These are phyloP conservation scores for Vaccinium macrocarpon DNA, from an alignment of 148 eudicot species.

Conservation along the genomic window DNA sequence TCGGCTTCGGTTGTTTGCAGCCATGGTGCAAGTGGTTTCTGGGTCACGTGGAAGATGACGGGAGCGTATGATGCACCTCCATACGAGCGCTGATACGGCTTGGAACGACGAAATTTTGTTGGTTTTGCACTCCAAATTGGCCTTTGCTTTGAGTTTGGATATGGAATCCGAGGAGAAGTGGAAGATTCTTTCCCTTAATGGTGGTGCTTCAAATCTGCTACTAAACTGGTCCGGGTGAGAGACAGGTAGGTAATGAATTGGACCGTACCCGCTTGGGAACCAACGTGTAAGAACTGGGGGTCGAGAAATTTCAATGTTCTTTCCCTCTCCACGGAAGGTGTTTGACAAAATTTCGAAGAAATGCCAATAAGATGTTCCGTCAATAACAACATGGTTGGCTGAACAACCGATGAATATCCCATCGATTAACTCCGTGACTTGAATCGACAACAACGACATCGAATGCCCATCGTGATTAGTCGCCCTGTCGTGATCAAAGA, in stretches of 20 bases:
- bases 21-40: constrained; percentile 6
- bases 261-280: constrained; percentile 23
- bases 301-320: background rate
- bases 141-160: constrained; percentile 25
- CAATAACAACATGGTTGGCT: constrained; percentile 1
- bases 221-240: constrained; percentile 25
- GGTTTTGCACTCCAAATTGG: constrained; percentile 12
- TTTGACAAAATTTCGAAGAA: constrained; percentile 21
- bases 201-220: constrained; percentile 17
- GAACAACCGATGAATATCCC: constrained; percentile 35
- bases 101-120: constrained; percentile 27
- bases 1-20: background rate
- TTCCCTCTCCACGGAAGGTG: background rate
- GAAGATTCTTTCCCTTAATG: constrained; percentile 26
- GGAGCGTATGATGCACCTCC: constrained; percentile 22
- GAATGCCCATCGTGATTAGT: constrained; percentile 28
- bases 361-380: constrained; percentile 29
- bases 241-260: constrained; percentile 19
- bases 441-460: constrained; percentile 22
- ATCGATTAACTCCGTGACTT: constrained; percentile 32
- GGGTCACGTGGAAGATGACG: constrained; percentile 5
- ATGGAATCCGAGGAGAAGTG: constrained; percentile 21
- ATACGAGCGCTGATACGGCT: constrained; percentile 22
- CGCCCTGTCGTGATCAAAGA: constrained; percentile 30
- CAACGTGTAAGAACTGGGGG: constrained; percentile 22